A percentile compares a stretch with the other conserved stretches of the same genome.
Conservation (phyloP, 495 filamentous ascomycete species). For the Xylaria cubensis region DNA sequence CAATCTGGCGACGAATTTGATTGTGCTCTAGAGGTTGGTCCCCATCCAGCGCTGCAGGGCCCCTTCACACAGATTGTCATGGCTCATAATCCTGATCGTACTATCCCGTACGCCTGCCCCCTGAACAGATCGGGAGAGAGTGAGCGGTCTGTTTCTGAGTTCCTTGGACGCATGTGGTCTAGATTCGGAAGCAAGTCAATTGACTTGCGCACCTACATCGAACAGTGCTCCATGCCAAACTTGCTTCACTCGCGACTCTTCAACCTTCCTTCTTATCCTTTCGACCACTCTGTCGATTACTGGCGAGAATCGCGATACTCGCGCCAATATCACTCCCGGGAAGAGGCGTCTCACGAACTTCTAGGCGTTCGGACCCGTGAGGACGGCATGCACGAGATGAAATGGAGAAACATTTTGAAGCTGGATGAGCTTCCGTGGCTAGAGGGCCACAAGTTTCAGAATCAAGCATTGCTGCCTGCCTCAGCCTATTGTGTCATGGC, state of each 20-base stretch:
- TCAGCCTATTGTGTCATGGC: conserved; percentile 55
- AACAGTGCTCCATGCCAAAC: conserved; percentile 41
- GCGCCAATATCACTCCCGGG: conserved; percentile 51
- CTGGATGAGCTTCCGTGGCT: conserved; percentile 52
- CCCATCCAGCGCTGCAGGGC: conserved; percentile 60
- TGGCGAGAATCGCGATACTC: conserved; percentile 58
- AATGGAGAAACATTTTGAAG: conserved; percentile 57
- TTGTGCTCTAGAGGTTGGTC: conserved; percentile 61
- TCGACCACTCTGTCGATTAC: conserved; percentile 54
- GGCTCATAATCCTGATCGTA: conserved; percentile 29
- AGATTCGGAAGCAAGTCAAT: conserved; percentile 38
- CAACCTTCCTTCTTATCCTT: conserved; percentile 53
- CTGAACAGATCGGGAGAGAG: conserved; percentile 46
- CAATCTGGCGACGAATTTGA: conserved; percentile 44
- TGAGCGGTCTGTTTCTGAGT: conserved; percentile 48
- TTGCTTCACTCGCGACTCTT: conserved; percentile 35
- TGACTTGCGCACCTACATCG: conserved; percentile 44
- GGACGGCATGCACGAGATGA: conserved; percentile 48
- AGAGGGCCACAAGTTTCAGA: conserved; percentile 51
- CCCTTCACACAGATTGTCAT: conserved; percentile 53
- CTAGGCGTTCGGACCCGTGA: conserved; percentile 54
- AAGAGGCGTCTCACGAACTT: conserved; percentile 50
- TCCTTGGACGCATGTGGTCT: conserved; percentile 59
- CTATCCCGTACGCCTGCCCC: conserved; percentile 45
- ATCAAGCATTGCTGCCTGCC: conserved; percentile 50